Evolutionary conservation across 2,329 filamentous ascomycete genomes (phyloP).

Genomic region (Sarocladium kiliense): DNA sequence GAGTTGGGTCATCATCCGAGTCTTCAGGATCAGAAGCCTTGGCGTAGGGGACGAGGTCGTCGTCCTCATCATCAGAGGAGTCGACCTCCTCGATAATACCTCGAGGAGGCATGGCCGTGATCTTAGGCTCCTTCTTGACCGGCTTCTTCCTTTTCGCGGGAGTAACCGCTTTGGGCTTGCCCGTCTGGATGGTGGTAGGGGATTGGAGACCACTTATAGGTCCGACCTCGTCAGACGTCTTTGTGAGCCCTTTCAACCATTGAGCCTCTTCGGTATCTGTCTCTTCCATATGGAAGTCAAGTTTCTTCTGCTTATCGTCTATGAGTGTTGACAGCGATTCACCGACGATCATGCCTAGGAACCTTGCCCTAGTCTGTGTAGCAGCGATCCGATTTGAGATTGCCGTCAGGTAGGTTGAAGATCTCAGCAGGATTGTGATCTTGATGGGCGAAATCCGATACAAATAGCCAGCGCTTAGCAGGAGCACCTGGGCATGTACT

Average conservation of each 20-base stretch:
- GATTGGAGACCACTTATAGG: slow-evolving; percentile 33
- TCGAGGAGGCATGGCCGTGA: slow-evolving; percentile 28
- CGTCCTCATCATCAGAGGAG: slow-evolving; percentile 47
- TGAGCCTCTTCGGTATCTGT: slow-evolving; percentile 65
- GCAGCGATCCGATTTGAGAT: slow-evolving; percentile 82
- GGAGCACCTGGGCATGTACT: slow-evolving; percentile 76
- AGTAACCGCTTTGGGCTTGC: neutral
- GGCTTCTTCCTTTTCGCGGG: slow-evolving; percentile 14
- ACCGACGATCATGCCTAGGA: slow-evolving; percentile 84
- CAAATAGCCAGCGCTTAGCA: slow-evolving; percentile 73
- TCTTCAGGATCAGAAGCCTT: slow-evolving; percentile 89
- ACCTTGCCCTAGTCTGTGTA: slow-evolving; percentile 68
- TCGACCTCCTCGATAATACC: slow-evolving; percentile 62
- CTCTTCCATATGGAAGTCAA: slow-evolving; percentile 83
- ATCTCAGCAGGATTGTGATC: slow-evolving; percentile 64
- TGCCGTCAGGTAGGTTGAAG: slow-evolving; percentile 66
- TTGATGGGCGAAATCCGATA: slow-evolving; percentile 61
- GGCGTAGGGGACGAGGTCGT: slow-evolving; percentile 69
- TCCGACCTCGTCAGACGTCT: slow-evolving; percentile 59
- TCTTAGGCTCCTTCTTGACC: slow-evolving; percentile 19
- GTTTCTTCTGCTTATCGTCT: slow-evolving; percentile 63
- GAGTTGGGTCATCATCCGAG: slow-evolving; percentile 85
- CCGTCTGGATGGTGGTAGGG: neutral
- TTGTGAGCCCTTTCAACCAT: slow-evolving; percentile 67
- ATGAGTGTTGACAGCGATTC: slow-evolving; percentile 62